phyloP scores from a whole-genome alignment of 768 basidiomycete genomes.

The Lentinula aciculospora region DNA sequence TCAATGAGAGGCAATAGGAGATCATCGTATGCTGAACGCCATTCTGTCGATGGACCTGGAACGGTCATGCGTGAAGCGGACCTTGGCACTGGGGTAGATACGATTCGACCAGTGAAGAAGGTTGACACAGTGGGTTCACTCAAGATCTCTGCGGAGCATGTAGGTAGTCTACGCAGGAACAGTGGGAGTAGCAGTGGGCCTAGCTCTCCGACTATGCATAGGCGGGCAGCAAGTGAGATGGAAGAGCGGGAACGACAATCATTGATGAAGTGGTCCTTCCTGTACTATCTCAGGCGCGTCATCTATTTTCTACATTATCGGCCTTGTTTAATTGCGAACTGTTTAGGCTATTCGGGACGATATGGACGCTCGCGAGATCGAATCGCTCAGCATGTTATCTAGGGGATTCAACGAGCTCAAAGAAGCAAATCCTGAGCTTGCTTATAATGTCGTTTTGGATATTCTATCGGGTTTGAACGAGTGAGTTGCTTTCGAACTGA shows the following conservation, averaged over 20 bases:
- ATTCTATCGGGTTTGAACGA: constrained; percentile 88
- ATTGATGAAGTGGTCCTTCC: constrained; percentile 86
- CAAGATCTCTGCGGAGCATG: constrained; percentile 72
- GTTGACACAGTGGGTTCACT: constrained; percentile 78
- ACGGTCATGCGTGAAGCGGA: constrained; percentile 78
- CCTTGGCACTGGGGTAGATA: constrained; percentile 83
- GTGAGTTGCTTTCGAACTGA: constrained; percentile 31
- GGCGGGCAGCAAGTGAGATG: constrained; percentile 47
- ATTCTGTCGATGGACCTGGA: constrained; percentile 54
- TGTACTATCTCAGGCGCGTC: constrained; percentile 63
- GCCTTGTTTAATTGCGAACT: constrained; percentile 2
- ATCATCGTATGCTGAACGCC: constrained; percentile 76
- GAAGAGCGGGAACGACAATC: constrained; percentile 61
- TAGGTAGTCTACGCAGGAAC: constrained; percentile 66
- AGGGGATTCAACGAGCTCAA: constrained; percentile 86
- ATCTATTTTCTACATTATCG: constrained; percentile 3
- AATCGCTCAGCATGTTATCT: constrained; percentile 84
- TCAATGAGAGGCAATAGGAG: constrained; percentile 59
- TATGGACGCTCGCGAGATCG: constrained; percentile 85
- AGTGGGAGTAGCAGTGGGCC: constrained; percentile 32
- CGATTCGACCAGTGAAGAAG: constrained; percentile 91
- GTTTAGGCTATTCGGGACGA: constrained; percentile 68
- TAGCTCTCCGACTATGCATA: constrained; percentile 45
- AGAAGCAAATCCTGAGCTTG: constrained; percentile 76
- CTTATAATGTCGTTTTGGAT: constrained; percentile 85